These are phyloP conservation scores for Citrullus mucosospermus DNA, from an alignment of 306 rosid species.

Conservation along the genomic window DNA sequence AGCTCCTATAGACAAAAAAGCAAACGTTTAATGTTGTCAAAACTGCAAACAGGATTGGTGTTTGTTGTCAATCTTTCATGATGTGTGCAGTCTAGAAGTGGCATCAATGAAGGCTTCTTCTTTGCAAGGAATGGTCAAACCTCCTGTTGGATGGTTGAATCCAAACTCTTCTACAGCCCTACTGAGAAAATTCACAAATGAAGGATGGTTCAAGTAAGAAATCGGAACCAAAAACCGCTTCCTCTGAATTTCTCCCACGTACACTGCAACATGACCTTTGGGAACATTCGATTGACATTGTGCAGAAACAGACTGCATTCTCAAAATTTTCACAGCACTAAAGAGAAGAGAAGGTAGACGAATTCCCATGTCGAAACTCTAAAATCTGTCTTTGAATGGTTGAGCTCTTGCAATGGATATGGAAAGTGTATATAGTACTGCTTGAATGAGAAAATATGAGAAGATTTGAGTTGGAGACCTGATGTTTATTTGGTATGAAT, in stretches of 20 bases:
- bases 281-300: not conserved
- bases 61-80: not conserved
- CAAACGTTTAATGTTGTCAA: not conserved
- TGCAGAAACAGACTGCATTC: not conserved
- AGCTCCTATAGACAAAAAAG: not conserved
- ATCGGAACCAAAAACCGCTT: not conserved
- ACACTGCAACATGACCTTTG: not conserved
- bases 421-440: not conserved
- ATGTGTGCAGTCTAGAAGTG: conserved; percentile 7
- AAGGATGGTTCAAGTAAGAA: not conserved
- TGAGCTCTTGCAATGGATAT: not conserved
- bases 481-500: not conserved
- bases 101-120: not conserved
- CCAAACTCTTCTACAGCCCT: not conserved
- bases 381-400: no score
- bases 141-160: not conserved
- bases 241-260: not conserved
- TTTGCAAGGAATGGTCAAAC: not conserved
- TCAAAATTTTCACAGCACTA: not conserved
- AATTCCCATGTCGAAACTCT: not conserved
- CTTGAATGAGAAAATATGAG: not conserved
- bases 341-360: not conserved
- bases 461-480: not conserved
- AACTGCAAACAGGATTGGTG: not conserved
- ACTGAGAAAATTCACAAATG: not conserved